phyloP scores from a whole-genome alignment of 371 early-diverging fungal species.

The Rhizopus microsporus region DNA sequence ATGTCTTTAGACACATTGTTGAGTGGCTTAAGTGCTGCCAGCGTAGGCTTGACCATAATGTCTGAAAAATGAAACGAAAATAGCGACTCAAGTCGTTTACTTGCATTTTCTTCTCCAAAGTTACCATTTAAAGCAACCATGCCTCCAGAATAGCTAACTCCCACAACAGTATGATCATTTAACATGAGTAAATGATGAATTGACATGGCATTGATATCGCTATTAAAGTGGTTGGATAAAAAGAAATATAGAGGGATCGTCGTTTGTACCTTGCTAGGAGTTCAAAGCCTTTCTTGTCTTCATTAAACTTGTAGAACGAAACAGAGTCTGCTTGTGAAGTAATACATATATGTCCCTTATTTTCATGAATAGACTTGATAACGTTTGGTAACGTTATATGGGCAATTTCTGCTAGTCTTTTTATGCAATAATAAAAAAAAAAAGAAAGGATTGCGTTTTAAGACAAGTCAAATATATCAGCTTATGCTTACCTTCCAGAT shows the following conservation, averaged over 20 bases:
- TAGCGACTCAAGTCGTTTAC: slow-evolving; percentile 22
- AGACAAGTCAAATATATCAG: neutral
- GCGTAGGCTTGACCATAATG: slow-evolving; percentile 27
- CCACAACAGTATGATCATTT: slow-evolving; percentile 24
- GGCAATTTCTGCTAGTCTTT: slow-evolving; percentile 34
- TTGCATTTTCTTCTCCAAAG: slow-evolving; percentile 27
- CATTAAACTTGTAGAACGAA: slow-evolving; percentile 34
- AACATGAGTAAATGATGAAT: slow-evolving; percentile 31
- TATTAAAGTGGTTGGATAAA: slow-evolving; percentile 6
- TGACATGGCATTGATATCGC: slow-evolving; percentile 33
- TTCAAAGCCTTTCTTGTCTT: slow-evolving; percentile 18
- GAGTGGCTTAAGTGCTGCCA: slow-evolving; percentile 23
- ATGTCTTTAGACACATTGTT: slow-evolving; percentile 6
- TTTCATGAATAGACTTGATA: slow-evolving; percentile 39
- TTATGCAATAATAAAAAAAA: neutral
- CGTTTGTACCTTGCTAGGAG: slow-evolving; percentile 35
- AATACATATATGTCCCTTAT: slow-evolving; percentile 34
- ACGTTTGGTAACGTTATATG: slow-evolving; percentile 27
- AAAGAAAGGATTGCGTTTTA: neutral
- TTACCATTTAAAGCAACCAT: slow-evolving; percentile 34
- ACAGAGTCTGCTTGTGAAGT: slow-evolving; percentile 38
- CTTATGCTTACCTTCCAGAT: slow-evolving; percentile 26
- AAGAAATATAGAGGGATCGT: neutral
- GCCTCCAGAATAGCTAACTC: slow-evolving; percentile 32
- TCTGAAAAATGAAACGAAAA: slow-evolving; percentile 44